These are phyloP conservation scores for Murraya koenigii DNA, from an alignment of 345 rosid genomes.

Conservation along the genomic window DNA sequence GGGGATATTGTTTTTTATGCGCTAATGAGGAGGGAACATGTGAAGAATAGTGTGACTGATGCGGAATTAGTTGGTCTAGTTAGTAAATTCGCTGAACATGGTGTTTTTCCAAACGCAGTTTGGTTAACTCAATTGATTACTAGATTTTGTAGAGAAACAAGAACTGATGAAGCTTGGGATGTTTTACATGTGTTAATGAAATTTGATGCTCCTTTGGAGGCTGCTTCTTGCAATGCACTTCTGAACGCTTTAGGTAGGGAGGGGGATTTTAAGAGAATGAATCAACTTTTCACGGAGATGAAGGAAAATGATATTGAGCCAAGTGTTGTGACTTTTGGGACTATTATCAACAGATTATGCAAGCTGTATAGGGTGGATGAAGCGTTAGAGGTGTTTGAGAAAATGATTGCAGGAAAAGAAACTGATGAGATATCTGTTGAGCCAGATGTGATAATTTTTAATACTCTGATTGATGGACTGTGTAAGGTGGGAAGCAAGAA, in stretches of 20 bases:
- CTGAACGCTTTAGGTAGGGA: slow-evolving; percentile 53
- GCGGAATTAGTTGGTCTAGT: slow-evolving; percentile 44
- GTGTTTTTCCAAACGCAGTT: slow-evolving; percentile 45
- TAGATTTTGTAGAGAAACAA: slow-evolving; percentile 42
- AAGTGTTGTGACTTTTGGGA: slow-evolving; percentile 58
- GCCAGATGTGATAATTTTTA: slow-evolving; percentile 62
- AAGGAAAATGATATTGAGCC: slow-evolving; percentile 49
- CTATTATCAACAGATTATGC: slow-evolving; percentile 58
- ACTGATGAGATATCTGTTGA: slow-evolving; percentile 38
- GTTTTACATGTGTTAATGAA: slow-evolving; percentile 42
- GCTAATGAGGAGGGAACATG: slow-evolving; percentile 25
- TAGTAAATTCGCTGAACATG: slow-evolving; percentile 39
- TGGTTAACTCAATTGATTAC: slow-evolving; percentile 46
- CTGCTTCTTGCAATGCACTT: slow-evolving; percentile 58
- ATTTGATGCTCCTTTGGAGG: slow-evolving; percentile 41
- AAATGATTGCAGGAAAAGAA: slow-evolving; percentile 35
- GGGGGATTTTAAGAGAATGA: slow-evolving; percentile 50
- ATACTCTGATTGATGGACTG: slow-evolving; percentile 68
- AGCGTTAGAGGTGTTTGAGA: slow-evolving; percentile 56
- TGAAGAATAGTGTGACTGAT: slow-evolving; percentile 27
- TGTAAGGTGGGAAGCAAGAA: slow-evolving; percentile 71
- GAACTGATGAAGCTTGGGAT: slow-evolving; percentile 43
- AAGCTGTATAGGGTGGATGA: slow-evolving; percentile 58
- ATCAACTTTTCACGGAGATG: slow-evolving; percentile 51
- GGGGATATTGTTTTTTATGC: slow-evolving; percentile 44